phyloP scores from a whole-genome alignment of 176 grass and related monocot genomes.

The Triticum dicoccoides region DNA sequence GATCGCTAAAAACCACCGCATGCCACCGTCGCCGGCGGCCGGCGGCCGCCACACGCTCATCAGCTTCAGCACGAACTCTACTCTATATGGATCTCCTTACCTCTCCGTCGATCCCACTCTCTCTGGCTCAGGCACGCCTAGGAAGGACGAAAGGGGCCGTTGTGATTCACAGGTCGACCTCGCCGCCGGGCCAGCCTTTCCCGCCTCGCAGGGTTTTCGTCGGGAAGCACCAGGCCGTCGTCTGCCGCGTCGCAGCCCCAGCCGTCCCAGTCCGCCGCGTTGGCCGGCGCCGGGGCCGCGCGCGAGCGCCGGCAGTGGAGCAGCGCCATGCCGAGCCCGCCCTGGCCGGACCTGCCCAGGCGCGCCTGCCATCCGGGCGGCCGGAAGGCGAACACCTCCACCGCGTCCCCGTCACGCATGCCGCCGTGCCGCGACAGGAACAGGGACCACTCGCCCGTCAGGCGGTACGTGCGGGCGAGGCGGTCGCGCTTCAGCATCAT shows the following conservation, averaged over 20 bases:
- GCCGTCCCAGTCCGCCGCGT: not conserved
- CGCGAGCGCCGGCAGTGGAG: not conserved
- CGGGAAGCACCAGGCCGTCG: constrained; percentile 14
- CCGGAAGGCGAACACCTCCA: constrained; percentile 38
- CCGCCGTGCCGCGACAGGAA: constrained; percentile 30
- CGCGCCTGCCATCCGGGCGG: constrained; percentile 33
- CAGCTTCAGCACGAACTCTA: not conserved
- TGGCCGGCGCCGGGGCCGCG: not conserved
- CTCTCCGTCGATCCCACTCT: not conserved
- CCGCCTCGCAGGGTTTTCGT: not conserved
- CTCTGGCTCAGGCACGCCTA: not conserved
- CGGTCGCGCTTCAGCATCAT: constrained; percentile 37
- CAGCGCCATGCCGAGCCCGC: constrained; percentile 30
- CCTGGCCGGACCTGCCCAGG: constrained; percentile 10
- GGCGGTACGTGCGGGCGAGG: constrained; percentile 1
- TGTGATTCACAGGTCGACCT: not conserved
- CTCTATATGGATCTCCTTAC: not conserved
- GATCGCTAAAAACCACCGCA: not conserved
- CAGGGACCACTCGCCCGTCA: constrained; percentile 24
- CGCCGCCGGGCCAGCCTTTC: not conserved
- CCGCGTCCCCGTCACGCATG: constrained; percentile 28
- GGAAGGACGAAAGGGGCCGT: not conserved
- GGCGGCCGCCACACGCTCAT: not conserved
- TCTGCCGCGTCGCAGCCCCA: constrained; percentile 15
- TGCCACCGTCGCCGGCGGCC: not conserved